Evolutionary conservation across 176 grass and related monocot species (phyloP), one percentile per base, ranked within the genome.

Genomic region (Avena atlantica): DNA sequence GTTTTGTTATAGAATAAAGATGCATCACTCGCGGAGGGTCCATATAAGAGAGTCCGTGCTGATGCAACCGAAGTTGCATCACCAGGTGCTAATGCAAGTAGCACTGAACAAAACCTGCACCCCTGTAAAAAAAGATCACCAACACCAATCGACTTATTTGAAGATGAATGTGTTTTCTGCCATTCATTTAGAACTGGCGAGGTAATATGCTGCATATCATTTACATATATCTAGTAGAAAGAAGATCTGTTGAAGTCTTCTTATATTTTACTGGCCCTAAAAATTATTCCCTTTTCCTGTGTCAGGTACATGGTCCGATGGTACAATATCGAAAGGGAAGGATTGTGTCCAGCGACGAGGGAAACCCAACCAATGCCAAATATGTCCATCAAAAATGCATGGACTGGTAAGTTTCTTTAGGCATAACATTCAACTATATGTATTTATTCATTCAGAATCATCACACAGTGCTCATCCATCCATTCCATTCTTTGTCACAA

Each of bases 111-210:
- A 0, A 19, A 23, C 64, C 17, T 42, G 50, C 24, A 0, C 15
- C 25, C 78, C 7, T 58, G 5, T 69, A 52, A 2, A 69, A n/a
- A 69, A 68, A 78, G 34, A 31, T 3, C 47, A 0, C 80, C 9
- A 64, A 87, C 88, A 19, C 92, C 94, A 59, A 91, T 88, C 11
- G 44, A 84, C 55, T 70, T 94, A 57, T 94, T 81, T 83, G 86
- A 88, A 74, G 92, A 97, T 79, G 95, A 97, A 89, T 97, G 95
- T 56, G 59, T 63, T 84, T 97, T 94, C 58, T 97, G 95, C 60
- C 92, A 94, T 91, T 92, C 95, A 13, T 92, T 94, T 80, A 94
- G 90, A 85, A 89, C 67, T 13, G 20, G 8, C 20, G 10, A 81
- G 90, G 93, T 92, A 78, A 88, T 55, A 42, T 21, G 63, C 16